These are phyloP conservation scores for Calocybe indica DNA, from an alignment of 768 basidiomycete genomes.

Conservation along the genomic window DNA sequence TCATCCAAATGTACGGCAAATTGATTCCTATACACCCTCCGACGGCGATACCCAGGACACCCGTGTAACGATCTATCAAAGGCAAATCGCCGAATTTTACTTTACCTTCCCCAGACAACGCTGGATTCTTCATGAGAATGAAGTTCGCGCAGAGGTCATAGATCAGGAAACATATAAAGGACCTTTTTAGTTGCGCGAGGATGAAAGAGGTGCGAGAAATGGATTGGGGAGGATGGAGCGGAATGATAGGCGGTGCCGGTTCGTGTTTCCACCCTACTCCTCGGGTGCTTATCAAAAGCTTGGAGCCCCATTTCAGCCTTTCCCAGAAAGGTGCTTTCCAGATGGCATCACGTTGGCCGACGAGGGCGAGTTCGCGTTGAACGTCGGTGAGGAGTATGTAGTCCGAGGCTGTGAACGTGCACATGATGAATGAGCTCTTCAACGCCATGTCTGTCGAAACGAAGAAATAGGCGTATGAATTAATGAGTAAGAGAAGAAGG, in stretches of 20 bases:
- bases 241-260: conserved; percentile 3
- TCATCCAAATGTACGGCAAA: neutral
- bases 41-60: neutral
- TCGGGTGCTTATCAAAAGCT: conserved; percentile 1
- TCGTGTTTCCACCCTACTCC: conserved; percentile 9
- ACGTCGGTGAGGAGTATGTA: conserved; percentile 9
- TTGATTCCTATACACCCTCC: neutral
- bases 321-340: conserved; percentile 3
- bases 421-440: neutral
- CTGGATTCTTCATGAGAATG: neutral
- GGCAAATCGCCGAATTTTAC: neutral
- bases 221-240: conserved; percentile 3
- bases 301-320: conserved; percentile 8
- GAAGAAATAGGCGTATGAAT: conserved; percentile 1
- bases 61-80: neutral
- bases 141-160: neutral
- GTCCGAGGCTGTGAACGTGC: neutral
- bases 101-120: neutral
- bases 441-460: neutral
- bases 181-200: neutral
- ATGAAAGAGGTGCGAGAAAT: neutral
- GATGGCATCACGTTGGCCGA: conserved; percentile 8
- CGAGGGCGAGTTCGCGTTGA: conserved; percentile 5
- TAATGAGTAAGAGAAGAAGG: conserved; percentile 2
- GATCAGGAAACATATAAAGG: neutral